Percentiles rank a stretch among this genome's conserved stretches.
Conservation (phyloP, 2,329 filamentous ascomycete genomes). For the Diaporthe nobilis region DNA sequence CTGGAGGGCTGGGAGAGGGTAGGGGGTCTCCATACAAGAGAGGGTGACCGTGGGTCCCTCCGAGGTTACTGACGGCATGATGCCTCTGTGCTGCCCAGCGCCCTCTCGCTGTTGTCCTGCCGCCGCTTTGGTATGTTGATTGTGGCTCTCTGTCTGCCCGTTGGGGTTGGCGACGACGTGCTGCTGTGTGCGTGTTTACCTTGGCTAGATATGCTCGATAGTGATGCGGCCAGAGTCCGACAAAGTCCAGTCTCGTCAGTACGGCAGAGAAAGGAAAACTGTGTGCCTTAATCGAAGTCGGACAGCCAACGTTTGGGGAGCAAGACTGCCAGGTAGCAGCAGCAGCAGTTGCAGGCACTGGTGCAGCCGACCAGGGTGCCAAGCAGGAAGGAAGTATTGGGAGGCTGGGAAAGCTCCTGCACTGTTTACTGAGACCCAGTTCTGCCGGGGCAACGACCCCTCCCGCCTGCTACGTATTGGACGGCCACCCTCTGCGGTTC, state of each 20-base stretch:
- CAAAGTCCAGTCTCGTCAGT: conserved; percentile 23
- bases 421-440: conserved; percentile 27
- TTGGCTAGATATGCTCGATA: conserved; percentile 12
- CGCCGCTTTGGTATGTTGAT: background rate
- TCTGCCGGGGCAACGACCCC: conserved; percentile 27
- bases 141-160: background rate
- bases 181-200: background rate
- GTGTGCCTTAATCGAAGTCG: conserved; percentile 10
- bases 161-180: conserved; percentile 2
- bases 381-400: conserved; percentile 33
- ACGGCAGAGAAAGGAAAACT: conserved; percentile 30
- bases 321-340: conserved; percentile 27
- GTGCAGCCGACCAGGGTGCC: conserved; percentile 15
- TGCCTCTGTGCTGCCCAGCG: conserved; percentile 30
- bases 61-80: conserved; percentile 40
- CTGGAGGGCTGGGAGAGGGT: conserved; percentile 20
- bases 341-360: conserved; percentile 14
- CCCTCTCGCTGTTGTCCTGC: conserved; percentile 12
- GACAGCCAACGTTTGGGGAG: background rate
- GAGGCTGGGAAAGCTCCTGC: conserved; percentile 27
- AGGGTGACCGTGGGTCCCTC: conserved; percentile 43
- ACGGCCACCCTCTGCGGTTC: conserved; percentile 13
- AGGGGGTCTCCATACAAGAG: conserved; percentile 39
- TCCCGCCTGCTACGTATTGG: conserved; percentile 5
- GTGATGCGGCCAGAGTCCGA: background rate